These are phyloP conservation scores for Aspergillus calidoustus DNA, from an alignment of 2,329 filamentous ascomycete species.

Conservation along the genomic window DNA sequence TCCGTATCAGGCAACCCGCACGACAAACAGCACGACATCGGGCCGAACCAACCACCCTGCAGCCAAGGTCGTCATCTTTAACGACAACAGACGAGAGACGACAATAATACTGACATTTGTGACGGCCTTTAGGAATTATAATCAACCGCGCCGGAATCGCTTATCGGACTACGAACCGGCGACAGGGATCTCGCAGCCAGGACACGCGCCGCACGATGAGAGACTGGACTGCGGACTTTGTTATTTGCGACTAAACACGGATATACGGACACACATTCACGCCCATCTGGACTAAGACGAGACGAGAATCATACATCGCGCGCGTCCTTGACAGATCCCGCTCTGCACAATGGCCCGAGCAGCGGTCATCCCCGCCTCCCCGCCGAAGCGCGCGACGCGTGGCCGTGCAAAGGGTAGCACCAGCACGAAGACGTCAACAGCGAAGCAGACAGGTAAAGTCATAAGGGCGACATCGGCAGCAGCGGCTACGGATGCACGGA, in stretches of 20 bases:
- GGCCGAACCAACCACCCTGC: conserved; percentile 5
- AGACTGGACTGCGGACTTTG: neutral
- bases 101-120: neutral
- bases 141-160: neutral
- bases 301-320: neutral
- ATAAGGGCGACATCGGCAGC: conserved; percentile 20
- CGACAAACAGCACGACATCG: conserved; percentile 10
- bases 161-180: neutral
- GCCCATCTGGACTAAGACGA: neutral
- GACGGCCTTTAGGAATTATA: neutral
- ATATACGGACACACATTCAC: neutral
- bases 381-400: conserved; percentile 28
- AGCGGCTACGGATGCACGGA: conserved; percentile 21
- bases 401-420: conserved; percentile 23
- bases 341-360: conserved; percentile 30
- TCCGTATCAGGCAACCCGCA: conserved; percentile 16
- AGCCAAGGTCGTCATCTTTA: neutral
- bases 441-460: conserved; percentile 18
- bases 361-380: conserved; percentile 30
- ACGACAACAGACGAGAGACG: conserved; percentile 7
- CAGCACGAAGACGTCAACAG: conserved; percentile 10
- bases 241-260: neutral
- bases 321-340: neutral
- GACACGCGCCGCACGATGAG: conserved; percentile 6
- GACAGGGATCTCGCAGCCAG: neutral